Conservation (phyloP, 106 monocot species). For the Dioscorea alata region DNA sequence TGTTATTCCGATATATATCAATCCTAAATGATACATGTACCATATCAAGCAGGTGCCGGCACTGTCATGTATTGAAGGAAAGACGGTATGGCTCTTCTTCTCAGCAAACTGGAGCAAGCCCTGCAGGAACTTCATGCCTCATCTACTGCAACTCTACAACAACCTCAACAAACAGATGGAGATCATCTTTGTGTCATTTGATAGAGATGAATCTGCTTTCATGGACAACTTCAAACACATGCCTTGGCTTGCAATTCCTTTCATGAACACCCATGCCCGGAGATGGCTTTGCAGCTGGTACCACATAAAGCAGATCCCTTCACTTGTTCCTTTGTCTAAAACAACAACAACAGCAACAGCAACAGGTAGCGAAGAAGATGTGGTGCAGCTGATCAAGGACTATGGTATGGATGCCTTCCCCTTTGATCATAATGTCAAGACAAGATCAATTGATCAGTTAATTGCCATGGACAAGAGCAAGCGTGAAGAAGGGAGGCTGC, state of each 20-base stretch:
- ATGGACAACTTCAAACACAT: constrained; percentile 13
- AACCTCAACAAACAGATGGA: constrained; percentile 14
- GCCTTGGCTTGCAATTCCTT: constrained; percentile 36
- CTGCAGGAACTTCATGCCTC: constrained; percentile 30
- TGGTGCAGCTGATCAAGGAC: constrained; percentile 27
- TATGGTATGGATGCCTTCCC: constrained; percentile 37
- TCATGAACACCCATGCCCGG: constrained; percentile 3
- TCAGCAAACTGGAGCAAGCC: constrained; percentile 43
- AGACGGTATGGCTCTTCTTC: constrained; percentile 32
- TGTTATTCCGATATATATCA: too few species aligned
- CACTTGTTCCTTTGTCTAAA: constrained; percentile 15
- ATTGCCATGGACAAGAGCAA: constrained; percentile 23
- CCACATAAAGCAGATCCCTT: constrained; percentile 25
- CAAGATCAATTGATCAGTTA: constrained; percentile 16
- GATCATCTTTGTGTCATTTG: constrained; percentile 29
- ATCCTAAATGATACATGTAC: too few species aligned
- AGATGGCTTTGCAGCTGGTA: constrained; percentile 1
- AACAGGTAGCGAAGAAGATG: constrained; percentile 13
- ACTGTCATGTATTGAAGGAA: constrained; percentile 19
- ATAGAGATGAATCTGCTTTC: constrained; percentile 24
- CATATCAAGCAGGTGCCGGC: constrained; percentile 13
- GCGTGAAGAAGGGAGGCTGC: constrained; percentile 12
- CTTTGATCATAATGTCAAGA: constrained; percentile 14
- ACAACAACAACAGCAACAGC: background rate
- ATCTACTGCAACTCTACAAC: constrained; percentile 26